Conservation (phyloP, 1,139 yeast genomes). For the Pichia sp. region DNA sequence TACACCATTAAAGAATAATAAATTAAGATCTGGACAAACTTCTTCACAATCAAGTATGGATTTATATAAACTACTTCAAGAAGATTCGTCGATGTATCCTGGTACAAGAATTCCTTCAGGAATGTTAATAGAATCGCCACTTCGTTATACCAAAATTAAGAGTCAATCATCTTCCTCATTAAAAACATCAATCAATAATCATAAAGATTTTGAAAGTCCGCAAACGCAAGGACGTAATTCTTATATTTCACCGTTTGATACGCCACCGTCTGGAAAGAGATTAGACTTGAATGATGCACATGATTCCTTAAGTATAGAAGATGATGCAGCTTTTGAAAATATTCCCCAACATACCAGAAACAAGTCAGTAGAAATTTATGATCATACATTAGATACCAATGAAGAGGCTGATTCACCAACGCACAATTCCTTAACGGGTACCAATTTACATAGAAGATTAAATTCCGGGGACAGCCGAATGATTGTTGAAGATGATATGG, state of each 20-base stretch:
- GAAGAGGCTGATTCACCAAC: neutral
- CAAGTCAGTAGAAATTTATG: neutral
- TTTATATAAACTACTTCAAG: constrained; percentile 10
- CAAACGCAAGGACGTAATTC: neutral
- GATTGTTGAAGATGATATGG: constrained; percentile 7
- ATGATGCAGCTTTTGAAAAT: neutral
- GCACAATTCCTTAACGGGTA: neutral
- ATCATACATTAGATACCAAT: neutral
- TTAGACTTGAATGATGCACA: neutral
- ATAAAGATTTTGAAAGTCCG: constrained; percentile 1
- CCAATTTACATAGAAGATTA: constrained; percentile 5
- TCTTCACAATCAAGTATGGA: constrained; percentile 9
- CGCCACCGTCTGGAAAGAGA: constrained; percentile 19
- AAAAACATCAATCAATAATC: neutral
- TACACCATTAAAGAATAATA: constrained; percentile 1
- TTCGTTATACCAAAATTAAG: neutral
- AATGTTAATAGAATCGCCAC: constrained; percentile 1
- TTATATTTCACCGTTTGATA: constrained; percentile 22
- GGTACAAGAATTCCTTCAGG: constrained; percentile 4
- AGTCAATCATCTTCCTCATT: neutral
- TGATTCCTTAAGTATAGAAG: neutral
- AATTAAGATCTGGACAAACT: neutral
- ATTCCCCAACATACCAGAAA: neutral
- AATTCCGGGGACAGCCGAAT: constrained; percentile 7
- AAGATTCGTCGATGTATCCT: constrained; percentile 14